phyloP scores from a whole-genome alignment of 2,329 filamentous ascomycete species.

The Fusarium tjaetaba region DNA sequence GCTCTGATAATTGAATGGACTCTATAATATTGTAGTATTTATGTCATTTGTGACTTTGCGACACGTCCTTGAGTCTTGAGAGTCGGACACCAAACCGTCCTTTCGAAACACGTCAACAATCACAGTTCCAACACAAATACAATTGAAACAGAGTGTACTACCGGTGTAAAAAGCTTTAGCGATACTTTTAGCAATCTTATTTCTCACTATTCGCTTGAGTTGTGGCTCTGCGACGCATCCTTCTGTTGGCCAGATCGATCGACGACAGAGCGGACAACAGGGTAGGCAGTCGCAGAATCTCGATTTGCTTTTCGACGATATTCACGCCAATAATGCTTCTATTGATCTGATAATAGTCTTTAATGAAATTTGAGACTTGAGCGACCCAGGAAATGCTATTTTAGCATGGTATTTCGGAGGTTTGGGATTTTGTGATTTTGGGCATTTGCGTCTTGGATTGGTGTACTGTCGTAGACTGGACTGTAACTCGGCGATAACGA shows the following conservation, averaged over 20 bases:
- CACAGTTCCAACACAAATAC: neutral
- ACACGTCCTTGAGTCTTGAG: neutral
- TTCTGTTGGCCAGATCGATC: neutral
- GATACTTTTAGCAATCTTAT: rapidly evolving
- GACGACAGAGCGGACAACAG: neutral
- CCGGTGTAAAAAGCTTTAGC: rapidly evolving
- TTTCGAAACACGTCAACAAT: rapidly evolving
- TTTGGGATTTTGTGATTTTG: neutral
- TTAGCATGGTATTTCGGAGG: neutral
- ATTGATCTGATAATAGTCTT: rapidly evolving
- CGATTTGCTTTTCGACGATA: neutral
- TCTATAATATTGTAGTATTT: neutral
- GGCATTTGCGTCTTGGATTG: too few relatives aligned
- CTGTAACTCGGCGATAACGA: neutral
- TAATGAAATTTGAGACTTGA: rapidly evolving
- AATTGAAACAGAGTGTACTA: rapidly evolving
- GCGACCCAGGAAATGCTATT: rapidly evolving
- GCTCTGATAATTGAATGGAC: too few relatives aligned
- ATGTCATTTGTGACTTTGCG: neutral
- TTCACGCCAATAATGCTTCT: neutral
- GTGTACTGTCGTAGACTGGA: too few relatives aligned
- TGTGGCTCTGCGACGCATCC: neutral
- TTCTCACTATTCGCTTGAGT: too few relatives aligned
- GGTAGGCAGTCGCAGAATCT: neutral
- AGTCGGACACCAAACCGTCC: too few relatives aligned